Evolutionary conservation across 495 filamentous ascomycete genomes (phyloP).

Genomic region (Usnea hakonensis): DNA sequence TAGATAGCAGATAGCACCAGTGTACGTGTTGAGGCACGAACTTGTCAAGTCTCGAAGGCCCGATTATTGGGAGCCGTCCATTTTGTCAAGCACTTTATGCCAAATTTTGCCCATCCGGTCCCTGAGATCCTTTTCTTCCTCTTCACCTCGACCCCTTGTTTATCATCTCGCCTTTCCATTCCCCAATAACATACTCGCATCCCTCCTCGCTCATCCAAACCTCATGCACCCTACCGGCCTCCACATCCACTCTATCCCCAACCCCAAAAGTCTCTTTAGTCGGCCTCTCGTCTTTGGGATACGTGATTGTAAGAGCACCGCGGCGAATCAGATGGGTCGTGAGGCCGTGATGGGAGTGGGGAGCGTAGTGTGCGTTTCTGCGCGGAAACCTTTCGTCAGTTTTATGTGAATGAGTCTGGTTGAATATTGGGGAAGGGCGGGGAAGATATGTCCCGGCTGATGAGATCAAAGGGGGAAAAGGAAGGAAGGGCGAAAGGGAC

Average conservation of each 20-base stretch:
- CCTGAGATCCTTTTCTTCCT: no score
- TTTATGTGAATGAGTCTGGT: not conserved
- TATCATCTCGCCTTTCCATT: slow-evolving; percentile 4
- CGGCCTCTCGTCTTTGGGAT: slow-evolving; percentile 55
- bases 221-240: slow-evolving; percentile 63
- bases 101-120: not conserved
- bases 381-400: not conserved
- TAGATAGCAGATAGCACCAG: not conserved
- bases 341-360: slow-evolving; percentile 60
- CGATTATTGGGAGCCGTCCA: not conserved
- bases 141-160: not conserved
- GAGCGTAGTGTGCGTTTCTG: slow-evolving; percentile 65
- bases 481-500: no score
- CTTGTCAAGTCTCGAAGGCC: not conserved
- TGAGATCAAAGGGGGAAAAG: not conserved
- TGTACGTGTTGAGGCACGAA: not conserved
- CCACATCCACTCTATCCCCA: slow-evolving; percentile 70
- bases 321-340: slow-evolving; percentile 73
- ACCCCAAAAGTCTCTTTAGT: slow-evolving; percentile 60
- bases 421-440: not conserved
- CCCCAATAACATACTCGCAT: slow-evolving; percentile 82
- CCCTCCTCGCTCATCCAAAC: slow-evolving; percentile 74
- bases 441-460: not conserved
- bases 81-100: not conserved
- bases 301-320: slow-evolving; percentile 64